Evolutionary conservation across 306 rosid species (phyloP), one percentile per base, ranked within the genome.

Genomic region (Medicago lupulina): DNA sequence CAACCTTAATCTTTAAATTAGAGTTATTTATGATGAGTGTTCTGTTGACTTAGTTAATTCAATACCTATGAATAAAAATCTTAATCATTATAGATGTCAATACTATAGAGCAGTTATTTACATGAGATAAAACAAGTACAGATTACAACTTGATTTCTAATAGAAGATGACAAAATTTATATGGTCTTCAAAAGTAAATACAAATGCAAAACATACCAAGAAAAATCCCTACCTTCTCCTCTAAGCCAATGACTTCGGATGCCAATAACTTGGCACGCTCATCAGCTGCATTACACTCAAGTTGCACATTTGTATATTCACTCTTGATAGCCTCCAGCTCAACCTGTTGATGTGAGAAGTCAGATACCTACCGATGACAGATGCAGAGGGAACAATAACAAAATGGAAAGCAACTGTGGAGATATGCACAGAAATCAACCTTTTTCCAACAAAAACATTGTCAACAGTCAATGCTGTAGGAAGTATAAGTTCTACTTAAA

Each of bases 201-300:
- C 58, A 80, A 55, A 60, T 67, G 68, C 67, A 60, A 68, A 85
- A 61, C 82, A 85, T 81, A 86, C 82, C 87, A 86, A 86, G 62
- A 87, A 79, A 85, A 80, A 46, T 63, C 51, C 67, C 51, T 90
- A 96, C 99, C 98, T 96, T 96, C 89, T 92, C 97, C 90, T 96
- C 99, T 85, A 96, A 83, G 23, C 96, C 88, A 57, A 92, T 96
- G 71, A 96, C 98, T 88, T 96, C 99, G 17, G 99, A 92, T 76
- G 98, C 98, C 87, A 96, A 82, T 80, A 96, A 83, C 83, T 92
- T 90, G 79, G 99, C 89, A 68, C 98, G 98, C 59, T 96, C 99
- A 85, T 92, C 98, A 6, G 98, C 90, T n/a, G 99, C 98, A 87
- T 80, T 86, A 83, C 97, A 96, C 82, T 92, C 98, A 34, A 96